Conservation (phyloP, 805 yeast genomes). For the Candida ponderosae region DNA sequence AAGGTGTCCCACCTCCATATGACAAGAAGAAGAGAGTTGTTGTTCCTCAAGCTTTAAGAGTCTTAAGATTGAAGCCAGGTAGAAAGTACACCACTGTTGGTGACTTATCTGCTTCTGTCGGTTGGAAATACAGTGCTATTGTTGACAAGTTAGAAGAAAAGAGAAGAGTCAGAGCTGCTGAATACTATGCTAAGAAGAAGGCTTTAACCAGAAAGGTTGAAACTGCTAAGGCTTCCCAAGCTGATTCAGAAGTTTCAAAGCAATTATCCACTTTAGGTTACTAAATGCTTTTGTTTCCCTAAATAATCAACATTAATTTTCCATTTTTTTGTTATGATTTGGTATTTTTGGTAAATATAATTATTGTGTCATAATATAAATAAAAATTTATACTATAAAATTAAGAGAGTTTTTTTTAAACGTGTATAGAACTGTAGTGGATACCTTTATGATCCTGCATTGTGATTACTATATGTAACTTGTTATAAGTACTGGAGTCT, state of each 20-base stretch:
- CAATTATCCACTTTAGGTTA: conserved; percentile 96
- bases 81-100: conserved; percentile 99
- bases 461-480: no score
- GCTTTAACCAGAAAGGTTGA: conserved; percentile 90
- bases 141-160: conserved; percentile 97
- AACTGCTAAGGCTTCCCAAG: conserved; percentile 81
- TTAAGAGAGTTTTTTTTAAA: no score
- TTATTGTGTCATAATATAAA: not conserved
- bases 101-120: conserved; percentile 92
- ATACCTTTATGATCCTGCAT: no score
- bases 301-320: not conserved
- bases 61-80: conserved; percentile 98
- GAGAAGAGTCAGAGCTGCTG: conserved; percentile 98
- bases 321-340: no score
- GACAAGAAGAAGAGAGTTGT: conserved; percentile 99
- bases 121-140: conserved; percentile 99
- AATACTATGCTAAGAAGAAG: conserved; percentile 97
- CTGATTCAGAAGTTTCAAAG: conserved; percentile 85
- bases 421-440: no score
- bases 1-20: conserved; percentile 99
- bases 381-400: no score
- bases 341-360: no score
- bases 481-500: no score
- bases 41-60: conserved; percentile 99
- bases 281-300: conserved; percentile 37